phyloP scores from a whole-genome alignment of 306 rosid genomes.

The Carpinus fangiana region DNA sequence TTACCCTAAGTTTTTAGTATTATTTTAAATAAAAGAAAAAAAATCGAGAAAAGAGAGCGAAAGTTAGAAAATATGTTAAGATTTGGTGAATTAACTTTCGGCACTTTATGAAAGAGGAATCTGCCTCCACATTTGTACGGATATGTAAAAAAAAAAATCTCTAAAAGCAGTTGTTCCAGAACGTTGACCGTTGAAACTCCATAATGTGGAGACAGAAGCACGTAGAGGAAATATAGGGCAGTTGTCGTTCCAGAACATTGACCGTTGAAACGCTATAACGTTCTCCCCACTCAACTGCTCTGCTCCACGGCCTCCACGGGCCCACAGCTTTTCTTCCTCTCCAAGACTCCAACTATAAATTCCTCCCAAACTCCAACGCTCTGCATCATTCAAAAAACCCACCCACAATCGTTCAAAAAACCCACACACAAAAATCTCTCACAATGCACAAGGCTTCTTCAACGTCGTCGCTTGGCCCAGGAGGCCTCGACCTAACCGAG shows the following conservation, averaged over 20 bases:
- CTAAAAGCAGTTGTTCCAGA: too few species aligned
- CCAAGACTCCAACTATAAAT: not conserved
- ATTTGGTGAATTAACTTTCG: too few species aligned
- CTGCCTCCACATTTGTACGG: too few species aligned
- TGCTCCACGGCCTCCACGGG: not conserved
- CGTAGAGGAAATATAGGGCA: not conserved
- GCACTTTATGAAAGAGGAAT: too few species aligned
- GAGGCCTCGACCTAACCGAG: conserved; percentile 66
- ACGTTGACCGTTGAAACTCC: too few species aligned
- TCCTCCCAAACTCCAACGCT: not conserved
- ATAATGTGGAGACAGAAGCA: too few species aligned
- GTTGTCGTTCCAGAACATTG: conserved; percentile 6
- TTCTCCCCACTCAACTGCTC: conserved; percentile 2
- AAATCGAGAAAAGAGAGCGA: too few species aligned
- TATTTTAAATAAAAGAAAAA: too few species aligned
- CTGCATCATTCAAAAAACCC: not conserved
- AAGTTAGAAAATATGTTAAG: too few species aligned
- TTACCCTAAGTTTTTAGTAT: too few species aligned
- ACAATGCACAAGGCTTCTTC: conserved; percentile 65
- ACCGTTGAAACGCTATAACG: conserved; percentile 12
- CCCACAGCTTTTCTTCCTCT: not conserved
- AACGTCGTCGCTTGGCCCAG: conserved; percentile 61
- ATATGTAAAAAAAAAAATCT: too few species aligned
- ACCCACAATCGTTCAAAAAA: not conserved
- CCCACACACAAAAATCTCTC: not conserved